A percentile compares a stretch with the other conserved stretches of the same genome.
Evolutionary conservation across 1,284 basidiomycete species (phyloP).

Genomic region (Leccinum fuscescens): DNA sequence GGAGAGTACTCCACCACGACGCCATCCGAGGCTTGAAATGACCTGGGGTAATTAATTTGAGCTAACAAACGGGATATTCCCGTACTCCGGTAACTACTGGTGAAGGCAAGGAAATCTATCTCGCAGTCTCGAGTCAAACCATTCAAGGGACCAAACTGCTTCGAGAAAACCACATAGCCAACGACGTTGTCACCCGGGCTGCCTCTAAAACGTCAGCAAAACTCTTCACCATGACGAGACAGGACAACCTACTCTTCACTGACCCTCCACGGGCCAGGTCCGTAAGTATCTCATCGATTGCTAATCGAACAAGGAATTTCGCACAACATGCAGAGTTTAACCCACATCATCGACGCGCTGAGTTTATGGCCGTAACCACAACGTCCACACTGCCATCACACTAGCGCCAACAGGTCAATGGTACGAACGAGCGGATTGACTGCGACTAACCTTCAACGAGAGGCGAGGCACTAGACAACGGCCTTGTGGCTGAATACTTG

Average conservation of each 20-base stretch:
- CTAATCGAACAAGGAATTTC: not conserved
- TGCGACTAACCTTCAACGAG: not conserved
- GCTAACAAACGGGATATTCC: slow-evolving; percentile 30
- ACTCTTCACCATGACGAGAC: not conserved
- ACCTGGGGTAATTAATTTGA: slow-evolving; percentile 39
- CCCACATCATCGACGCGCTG: not conserved
- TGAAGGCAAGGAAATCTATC: slow-evolving; percentile 11
- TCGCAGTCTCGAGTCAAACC: slow-evolving; percentile 2
- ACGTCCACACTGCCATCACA: too few relatives aligned
- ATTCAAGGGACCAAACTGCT: not conserved
- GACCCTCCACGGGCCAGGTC: slow-evolving; percentile 26
- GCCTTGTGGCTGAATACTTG: slow-evolving; percentile 8
- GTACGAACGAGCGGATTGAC: not conserved
- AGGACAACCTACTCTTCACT: slow-evolving; percentile 21
- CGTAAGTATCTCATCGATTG: slow-evolving; percentile 9
- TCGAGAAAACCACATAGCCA: slow-evolving; percentile 4
- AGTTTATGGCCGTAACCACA: too few relatives aligned
- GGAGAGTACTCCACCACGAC: slow-evolving; percentile 4
- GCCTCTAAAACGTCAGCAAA: slow-evolving; percentile 6
- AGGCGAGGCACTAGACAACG: slow-evolving; percentile 21
- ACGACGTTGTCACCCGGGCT: slow-evolving; percentile 19
- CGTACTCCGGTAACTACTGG: slow-evolving; percentile 24
- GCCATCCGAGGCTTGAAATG: slow-evolving; percentile 27
- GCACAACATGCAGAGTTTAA: not conserved
- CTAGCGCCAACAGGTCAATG: too few relatives aligned